Percentiles rank a stretch among this genome's conserved stretches.
These are phyloP conservation scores for Streptanthus diversifolius DNA, from an alignment of 345 rosid species.

Conservation along the genomic window DNA sequence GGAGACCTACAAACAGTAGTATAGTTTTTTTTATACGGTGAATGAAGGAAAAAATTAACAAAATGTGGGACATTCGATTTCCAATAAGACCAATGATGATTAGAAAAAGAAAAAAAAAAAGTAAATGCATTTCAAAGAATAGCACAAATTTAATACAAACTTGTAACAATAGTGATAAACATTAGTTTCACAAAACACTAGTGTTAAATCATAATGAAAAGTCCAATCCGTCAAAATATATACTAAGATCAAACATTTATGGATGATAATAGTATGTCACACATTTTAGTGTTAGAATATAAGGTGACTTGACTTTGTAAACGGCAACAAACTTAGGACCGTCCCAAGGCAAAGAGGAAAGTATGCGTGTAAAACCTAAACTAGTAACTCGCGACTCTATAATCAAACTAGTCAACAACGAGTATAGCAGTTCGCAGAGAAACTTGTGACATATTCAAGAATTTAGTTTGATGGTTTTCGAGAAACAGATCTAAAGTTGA, in stretches of 20 bases:
- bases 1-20: constrained; percentile 1
- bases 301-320: neutral
- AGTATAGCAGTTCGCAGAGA: neutral
- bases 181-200: neutral
- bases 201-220: neutral
- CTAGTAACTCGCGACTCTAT: neutral
- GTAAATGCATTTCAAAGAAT: neutral
- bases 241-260: neutral
- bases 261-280: neutral
- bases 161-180: neutral
- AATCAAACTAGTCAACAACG: neutral
- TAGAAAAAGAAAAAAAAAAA: neutral
- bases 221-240: neutral
- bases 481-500: neutral
- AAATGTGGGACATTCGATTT: neutral
- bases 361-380: neutral
- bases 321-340: neutral
- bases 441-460: neutral
- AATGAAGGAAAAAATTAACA: neutral
- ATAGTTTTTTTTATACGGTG: neutral
- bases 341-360: neutral
- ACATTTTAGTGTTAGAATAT: neutral
- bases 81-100: neutral
- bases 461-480: neutral
- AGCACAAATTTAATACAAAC: neutral